Conservation (phyloP, 2,329 filamentous ascomycete genomes). For the Nemania serpens region DNA sequence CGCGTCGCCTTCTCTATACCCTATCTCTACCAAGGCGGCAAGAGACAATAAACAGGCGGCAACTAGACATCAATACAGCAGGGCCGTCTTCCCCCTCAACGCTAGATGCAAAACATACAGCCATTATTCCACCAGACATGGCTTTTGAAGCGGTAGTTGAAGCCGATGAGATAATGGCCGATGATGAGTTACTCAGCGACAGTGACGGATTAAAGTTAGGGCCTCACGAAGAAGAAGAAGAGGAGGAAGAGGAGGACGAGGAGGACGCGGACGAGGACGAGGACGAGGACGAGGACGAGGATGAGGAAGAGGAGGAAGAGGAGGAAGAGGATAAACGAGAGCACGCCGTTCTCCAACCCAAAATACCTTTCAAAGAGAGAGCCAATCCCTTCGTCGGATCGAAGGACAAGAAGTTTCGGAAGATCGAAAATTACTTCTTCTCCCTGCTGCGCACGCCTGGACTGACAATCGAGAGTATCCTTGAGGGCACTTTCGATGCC, state of each 20-base stretch:
- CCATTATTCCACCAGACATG: not conserved
- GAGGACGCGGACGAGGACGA: not conserved
- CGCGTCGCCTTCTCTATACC: not conserved
- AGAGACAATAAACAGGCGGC: conserved; percentile 1
- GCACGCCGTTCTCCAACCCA: conserved; percentile 15
- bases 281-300: not conserved
- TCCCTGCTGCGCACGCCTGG: conserved; percentile 32
- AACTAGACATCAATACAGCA: not conserved
- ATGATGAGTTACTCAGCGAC: conserved; percentile 5
- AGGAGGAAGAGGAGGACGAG: not conserved
- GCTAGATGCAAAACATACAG: not conserved
- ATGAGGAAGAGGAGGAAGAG: not conserved
- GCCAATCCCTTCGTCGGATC: conserved; percentile 29
- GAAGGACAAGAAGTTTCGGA: conserved; percentile 28
- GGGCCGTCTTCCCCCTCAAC: not conserved
- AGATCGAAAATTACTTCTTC: conserved; percentile 38
- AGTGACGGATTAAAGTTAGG: conserved; percentile 1
- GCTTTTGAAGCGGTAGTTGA: not conserved
- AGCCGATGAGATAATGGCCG: conserved; percentile 7
- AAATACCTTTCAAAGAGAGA: conserved; percentile 32
- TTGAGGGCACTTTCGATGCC: conserved; percentile 42
- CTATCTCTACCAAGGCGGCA: not conserved
- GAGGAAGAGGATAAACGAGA: not conserved
- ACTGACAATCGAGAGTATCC: conserved; percentile 39
- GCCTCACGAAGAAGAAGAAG: not conserved